Base-by-base conservation (phyloP, 148 eudicot genomes). In the Chenopodium berlandieri region DNA sequence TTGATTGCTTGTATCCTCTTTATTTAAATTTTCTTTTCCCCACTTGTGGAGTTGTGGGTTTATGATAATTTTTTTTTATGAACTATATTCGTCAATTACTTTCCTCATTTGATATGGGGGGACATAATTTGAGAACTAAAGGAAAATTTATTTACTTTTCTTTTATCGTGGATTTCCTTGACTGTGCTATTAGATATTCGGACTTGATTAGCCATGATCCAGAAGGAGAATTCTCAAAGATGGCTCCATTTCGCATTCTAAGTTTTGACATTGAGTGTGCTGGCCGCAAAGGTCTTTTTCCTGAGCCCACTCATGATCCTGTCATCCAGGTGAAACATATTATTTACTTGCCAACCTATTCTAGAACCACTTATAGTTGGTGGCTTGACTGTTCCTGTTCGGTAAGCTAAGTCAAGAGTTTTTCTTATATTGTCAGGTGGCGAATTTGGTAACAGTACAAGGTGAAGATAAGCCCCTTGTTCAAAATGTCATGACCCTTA, bases 251-350 rank as follows among this genome's bases (percentile, higher is more conserved):
- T 84, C 98, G 99, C 85, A 92, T 96, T 83, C 83, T 96, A 54
- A 96, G 99, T 89, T 96, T 96, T 86, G 99, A 96, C 87, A 96
- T 96, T 63, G 99, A 96, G 87, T 96, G 99, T 85, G 98, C 99
- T 86, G 99, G 99, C 65, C 97, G 99, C 62, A 96, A 96, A 89
- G 99, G 99, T 78, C 92, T 74, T 86, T 96, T 96, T 82, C 99
- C 99, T 20, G 97, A 94, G 85, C 95, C 99, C 75, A 90, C 84
- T 40, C 94, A 94, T 67, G 99, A 96, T 88, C 99, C 99, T 80
- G 98, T 96, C 58, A 96, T 96, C 82, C 99, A 96, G 97, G 99
- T 96, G 77, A 27, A 25, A 48, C 65, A 4, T 32, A 58, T 52
- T 75, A 75, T 56, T 44, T 58, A 79, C 20, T 73, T n/a, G 62